Base-by-base conservation (phyloP, 1,139 yeast species). In the Torulaspora pretoriensis region DNA sequence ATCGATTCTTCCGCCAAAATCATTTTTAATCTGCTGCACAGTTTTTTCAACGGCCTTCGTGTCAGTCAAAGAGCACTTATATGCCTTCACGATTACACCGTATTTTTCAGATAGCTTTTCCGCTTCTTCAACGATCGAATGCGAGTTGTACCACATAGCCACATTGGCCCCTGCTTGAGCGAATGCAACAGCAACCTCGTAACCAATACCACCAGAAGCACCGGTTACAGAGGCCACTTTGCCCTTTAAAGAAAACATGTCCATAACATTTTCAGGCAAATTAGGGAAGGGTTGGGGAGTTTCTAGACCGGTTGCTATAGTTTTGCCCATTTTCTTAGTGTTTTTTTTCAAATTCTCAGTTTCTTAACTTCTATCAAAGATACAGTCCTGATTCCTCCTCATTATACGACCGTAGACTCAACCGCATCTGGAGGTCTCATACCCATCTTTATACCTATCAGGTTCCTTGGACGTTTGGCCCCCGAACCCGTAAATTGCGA, bases 161-260 rank as follows among this genome's bases (percentile, higher is more conserved):
- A 88, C 83, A 54, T 85, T 88, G 8, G 95, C 96, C 43, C 96
- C 96, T 3, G 94, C 95, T 68, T 86, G 94, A 41, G 94, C 90
- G 59, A 72, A 86, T 0, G 90, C 94, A 61, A 81, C 84, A 35
- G 95, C 96, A 23, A 86, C 87, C 4, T 86, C 88, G 53, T 69
- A 74, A 9, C 96, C 96, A 57, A 88, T 88, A 24, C 96, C 96
- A 31, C 83, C 76, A 12, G 94, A 82, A 3, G 94, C 83, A 27
- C 96, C 96, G 14, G 96, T 85, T 48, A 88, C 79, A n/a, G 88
- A 78, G 45, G 95, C 95, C 14, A 84, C 87, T 65, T 85, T 86
- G 16, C 95, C 95, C 71, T 82, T 84, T 51, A 86, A 71, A 0
- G 83, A 78, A 60, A 82, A 81, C 47, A 80, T 64, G 40, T 77